Base-by-base conservation (phyloP, 2,329 filamentous ascomycete genomes). In the Alternaria postmessia region DNA sequence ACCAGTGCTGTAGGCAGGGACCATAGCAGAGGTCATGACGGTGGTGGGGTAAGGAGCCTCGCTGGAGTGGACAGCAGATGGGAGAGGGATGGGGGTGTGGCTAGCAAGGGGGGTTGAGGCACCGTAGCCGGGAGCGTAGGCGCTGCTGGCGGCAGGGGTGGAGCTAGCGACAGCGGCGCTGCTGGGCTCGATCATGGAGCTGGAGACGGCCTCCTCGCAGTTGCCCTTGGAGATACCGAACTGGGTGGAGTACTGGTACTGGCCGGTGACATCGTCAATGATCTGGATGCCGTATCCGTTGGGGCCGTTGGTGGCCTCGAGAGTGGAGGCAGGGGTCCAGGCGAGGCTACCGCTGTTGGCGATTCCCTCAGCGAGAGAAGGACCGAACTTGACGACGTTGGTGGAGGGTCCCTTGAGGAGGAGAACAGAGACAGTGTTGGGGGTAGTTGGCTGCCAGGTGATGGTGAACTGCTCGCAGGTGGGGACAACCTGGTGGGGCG, bases 271-370 rank as follows among this genome's bases (percentile, higher is more conserved):
- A 71, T 88, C 85, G 65, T 85, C 86, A 67, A 89, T 85, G 69
- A 90, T 77, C 74, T 88, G 82, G 72, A 89, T 80, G 62, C 87
- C 87, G 78, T 89, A 89, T 77, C 81, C 83, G 68, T 81, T 82
- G 64, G 72, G 73, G 62, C 85, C 83, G 30, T 22, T n/a, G 22
- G 62, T 62, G 20, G 68, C 73, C 69, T 81, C 79, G 61, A 88
- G 83, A 42, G 72, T 64, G 55, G 81, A 74, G 61, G 79, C 69
- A 42, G 85, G 85, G 43, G 83, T 86, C 87, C 86, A 89, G 58
- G 64, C 48, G 81, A 80, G 88, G 64, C 69, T 73, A 61, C 87
- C 88, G 59, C 74, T 81, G 84, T 89, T 89, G 71, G 75, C 64
- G 75, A 86, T 85, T 64, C 76, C 73, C 75, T 87, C 82, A 22